Percentiles rank a stretch among this genome's conserved stretches.
Conservation (phyloP, 2,329 filamentous ascomycete genomes). For the Periconia sp. region DNA sequence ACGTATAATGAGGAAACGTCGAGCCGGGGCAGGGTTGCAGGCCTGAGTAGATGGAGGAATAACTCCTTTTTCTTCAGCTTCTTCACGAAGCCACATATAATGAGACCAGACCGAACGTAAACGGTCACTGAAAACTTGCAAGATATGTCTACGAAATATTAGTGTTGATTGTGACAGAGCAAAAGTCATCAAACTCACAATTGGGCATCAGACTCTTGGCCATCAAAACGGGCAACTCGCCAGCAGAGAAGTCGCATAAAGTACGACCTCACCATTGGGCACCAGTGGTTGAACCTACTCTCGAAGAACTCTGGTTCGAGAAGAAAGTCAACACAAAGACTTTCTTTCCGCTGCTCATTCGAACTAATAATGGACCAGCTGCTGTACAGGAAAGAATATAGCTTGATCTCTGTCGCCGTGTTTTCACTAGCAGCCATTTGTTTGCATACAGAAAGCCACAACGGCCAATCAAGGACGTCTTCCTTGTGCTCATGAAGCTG, state of each 20-base stretch:
- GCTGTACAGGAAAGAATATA: slow-evolving; percentile 79
- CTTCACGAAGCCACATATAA: slow-evolving; percentile 73
- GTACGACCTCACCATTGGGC: slow-evolving; percentile 90
- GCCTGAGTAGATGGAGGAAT: slow-evolving; percentile 73
- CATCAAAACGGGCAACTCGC: slow-evolving; percentile 78
- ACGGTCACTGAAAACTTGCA: slow-evolving; percentile 66
- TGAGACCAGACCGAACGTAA: slow-evolving; percentile 76
- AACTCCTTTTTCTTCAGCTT: slow-evolving; percentile 60
- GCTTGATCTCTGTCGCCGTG: slow-evolving; percentile 83
- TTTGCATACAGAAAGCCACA: slow-evolving; percentile 81
- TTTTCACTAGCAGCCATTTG: slow-evolving; percentile 82
- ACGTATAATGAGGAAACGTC: slow-evolving; percentile 84
- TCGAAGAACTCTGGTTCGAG: slow-evolving; percentile 75
- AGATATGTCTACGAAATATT: slow-evolving; percentile 62
- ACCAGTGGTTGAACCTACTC: slow-evolving; percentile 89
- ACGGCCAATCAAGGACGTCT: slow-evolving; percentile 70
- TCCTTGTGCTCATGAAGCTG: slow-evolving; percentile 45
- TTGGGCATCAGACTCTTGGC: slow-evolving; percentile 65
- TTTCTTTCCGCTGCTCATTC: slow-evolving; percentile 67
- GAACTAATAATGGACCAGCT: slow-evolving; percentile 74
- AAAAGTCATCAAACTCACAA: slow-evolving; percentile 55
- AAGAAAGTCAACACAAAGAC: slow-evolving; percentile 74
- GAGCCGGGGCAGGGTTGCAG: slow-evolving; percentile 81
- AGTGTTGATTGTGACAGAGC: slow-evolving; percentile 8
- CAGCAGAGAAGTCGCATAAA: slow-evolving; percentile 90